phyloP scores from a whole-genome alignment of 805 yeast genomes.

The Yamadazyma takamatsuzukensis region DNA sequence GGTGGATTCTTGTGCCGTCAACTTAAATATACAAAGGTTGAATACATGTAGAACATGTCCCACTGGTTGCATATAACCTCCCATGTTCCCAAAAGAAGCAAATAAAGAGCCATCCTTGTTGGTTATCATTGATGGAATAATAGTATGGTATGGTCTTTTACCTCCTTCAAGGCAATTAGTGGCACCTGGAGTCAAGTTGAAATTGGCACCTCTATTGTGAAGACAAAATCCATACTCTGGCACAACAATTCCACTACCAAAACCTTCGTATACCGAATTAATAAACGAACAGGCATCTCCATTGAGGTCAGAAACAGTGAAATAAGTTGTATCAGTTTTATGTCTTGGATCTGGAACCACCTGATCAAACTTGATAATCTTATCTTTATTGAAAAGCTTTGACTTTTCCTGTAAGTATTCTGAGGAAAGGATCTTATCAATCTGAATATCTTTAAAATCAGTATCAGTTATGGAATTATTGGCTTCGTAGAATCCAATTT shows the following conservation, averaged over 20 bases:
- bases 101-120: conserved; percentile 42
- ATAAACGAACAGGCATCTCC: conserved; percentile 84
- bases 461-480: conserved; percentile 72
- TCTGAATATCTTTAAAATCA: conserved; percentile 34
- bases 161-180: conserved; percentile 63
- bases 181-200: conserved; percentile 54
- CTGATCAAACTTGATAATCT: conserved; percentile 41
- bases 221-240: conserved; percentile 62
- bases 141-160: conserved; percentile 78
- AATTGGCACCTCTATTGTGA: conserved; percentile 77
- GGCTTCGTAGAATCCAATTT: conserved; percentile 69
- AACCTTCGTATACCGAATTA: conserved; percentile 65
- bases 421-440: conserved; percentile 43
- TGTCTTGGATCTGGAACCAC: conserved; percentile 57
- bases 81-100: conserved; percentile 80
- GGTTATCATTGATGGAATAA: conserved; percentile 79
- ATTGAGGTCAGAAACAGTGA: conserved; percentile 57
- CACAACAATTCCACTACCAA: conserved; percentile 70
- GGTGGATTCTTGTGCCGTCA: conserved; percentile 68
- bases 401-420: conserved; percentile 51
- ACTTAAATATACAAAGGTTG: conserved; percentile 58
- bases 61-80: conserved; percentile 84
- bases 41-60: conserved; percentile 77
- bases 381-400: conserved; percentile 37
- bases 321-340: conserved; percentile 70